phyloP scores from a whole-genome alignment of 768 basidiomycete species.

The Naganishia antarctica region DNA sequence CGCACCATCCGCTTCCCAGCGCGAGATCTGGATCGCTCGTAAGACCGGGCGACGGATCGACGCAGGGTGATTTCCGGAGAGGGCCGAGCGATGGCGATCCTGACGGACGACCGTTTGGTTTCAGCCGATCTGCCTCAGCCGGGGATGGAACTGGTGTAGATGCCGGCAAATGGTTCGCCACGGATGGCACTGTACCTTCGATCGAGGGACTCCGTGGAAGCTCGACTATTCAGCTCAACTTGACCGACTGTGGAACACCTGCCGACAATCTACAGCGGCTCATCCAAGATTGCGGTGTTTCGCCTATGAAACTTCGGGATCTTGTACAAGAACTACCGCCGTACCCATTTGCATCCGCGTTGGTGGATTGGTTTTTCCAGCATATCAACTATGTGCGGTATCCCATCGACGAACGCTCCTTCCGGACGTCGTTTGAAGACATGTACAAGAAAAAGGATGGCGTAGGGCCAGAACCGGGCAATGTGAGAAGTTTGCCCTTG shows the following conservation, averaged over 20 bases:
- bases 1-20: background rate
- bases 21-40: background rate
- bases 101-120: slow-evolving; percentile 3
- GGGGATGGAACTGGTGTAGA: slow-evolving; percentile 16
- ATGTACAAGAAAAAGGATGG: slow-evolving; percentile 52
- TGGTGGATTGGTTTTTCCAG: slow-evolving; percentile 65
- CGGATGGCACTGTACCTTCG: slow-evolving; percentile 26
- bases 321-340: slow-evolving; percentile 83
- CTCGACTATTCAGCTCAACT: slow-evolving; percentile 40
- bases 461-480: slow-evolving; percentile 26
- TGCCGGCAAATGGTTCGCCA: slow-evolving; percentile 36
- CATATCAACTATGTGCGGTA: slow-evolving; percentile 87
- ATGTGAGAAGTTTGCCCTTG: slow-evolving; percentile 59
- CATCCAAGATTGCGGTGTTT: slow-evolving; percentile 86
- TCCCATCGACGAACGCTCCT: slow-evolving; percentile 78
- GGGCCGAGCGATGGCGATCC: background rate
- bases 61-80: slow-evolving; percentile 35
- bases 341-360: slow-evolving; percentile 64
- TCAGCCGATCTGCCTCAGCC: slow-evolving; percentile 25
- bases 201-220: slow-evolving; percentile 32
- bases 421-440: slow-evolving; percentile 63
- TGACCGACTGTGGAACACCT: slow-evolving; percentile 52
- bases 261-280: slow-evolving; percentile 78
- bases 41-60: slow-evolving; percentile 34
- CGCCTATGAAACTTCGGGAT: slow-evolving; percentile 83